Evolutionary conservation across 805 yeast genomes (phyloP), one percentile per base, ranked within the genome.

Genomic region (Yarrowia keelungensis): DNA sequence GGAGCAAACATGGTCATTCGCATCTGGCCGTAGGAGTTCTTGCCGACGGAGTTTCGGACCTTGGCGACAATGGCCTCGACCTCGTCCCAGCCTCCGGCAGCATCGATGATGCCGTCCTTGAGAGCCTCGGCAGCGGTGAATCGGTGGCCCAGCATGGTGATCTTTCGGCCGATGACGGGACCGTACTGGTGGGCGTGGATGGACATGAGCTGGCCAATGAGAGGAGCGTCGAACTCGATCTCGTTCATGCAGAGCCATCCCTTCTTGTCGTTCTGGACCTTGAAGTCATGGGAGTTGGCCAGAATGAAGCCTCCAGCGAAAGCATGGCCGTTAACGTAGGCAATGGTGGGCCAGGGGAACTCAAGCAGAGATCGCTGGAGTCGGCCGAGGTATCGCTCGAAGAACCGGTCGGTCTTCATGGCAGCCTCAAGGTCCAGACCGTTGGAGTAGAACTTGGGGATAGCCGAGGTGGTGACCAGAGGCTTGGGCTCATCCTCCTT

Each of bases 261-360:
- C 69, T 71, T 74, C 8, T 70, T 68, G 14, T 80, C 80, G 69
- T 79, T 79, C 82, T 79, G 80, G 53, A 79, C 76, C 16, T 78
- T 65, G 73, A 76, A 79, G 72, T 79, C 82, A 68, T 77, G 80
- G 72, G 78, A 75, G 68, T 75, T 75, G 14, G 80, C 79, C 46
- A 78, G 66, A 74, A 78, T 75, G 70, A 79, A 79, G 3, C 81
- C 82, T 5, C 80, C 82, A 1, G 82, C 82, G 73, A 79, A 79
- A 11, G 79, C 80, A 69, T 79, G 82, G 53, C 82, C 82, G 68
- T 79, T 79, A 45, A 79, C 73, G 64, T 74, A 69, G 8, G 82
- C 82, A 35, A 79, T 74, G 16, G 81, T 78, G 14, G 82, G 82
- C 75, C 78, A 76, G 19, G 82, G 82, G 71, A 76, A 79, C 71